Evolutionary conservation across 2,329 filamentous ascomycete genomes (phyloP), one percentile per base, ranked within the genome.

Genomic region (Fusarium marasasianum): DNA sequence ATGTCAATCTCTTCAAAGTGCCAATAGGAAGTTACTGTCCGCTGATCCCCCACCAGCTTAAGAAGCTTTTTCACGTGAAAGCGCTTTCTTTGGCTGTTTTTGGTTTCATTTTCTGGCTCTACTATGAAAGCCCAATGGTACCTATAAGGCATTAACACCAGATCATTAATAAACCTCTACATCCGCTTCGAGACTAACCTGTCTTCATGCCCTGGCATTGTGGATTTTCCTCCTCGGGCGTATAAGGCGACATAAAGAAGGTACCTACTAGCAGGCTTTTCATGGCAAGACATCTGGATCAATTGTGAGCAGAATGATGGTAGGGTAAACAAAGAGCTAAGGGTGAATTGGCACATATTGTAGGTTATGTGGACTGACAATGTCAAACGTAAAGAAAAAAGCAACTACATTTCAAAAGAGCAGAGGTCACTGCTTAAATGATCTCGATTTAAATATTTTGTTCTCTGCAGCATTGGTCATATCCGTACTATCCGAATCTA

Each of bases 321-420:
- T 1, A 14, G 13, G 13, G 1, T 4, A 13, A 41, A n/a, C 6
- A 14, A 41, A 15, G 40, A n/a, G 13, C 22, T 0, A 14, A 9
- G 3, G 40, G 13, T 41, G 13, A 1, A 6, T n/a, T 9, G 40
- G 40, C 20, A 22, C 22, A 41, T n/a, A 13, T 41, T 41, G 22
- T 41, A n/a, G 13, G 13, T 41, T 41, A 13, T n/a, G 40, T 41
- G 22, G 8, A n/a, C 20, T 15, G 8, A n/a, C 6, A 14, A 10
- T 15, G 2, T 41, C 9, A n/a, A 41, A n/a, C 20, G 14, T 14
- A 6, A 41, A 15, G 22, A n/a, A 13, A 41, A 14, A 22, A 13
- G 8, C 20, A 22, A 9, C 40, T 6, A 22, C 9, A 14, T 9
- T 26, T 5, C 24, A n/a, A 41, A 20, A 41, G 13, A 41, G 40